These are phyloP conservation scores for Aspergillus sp. DNA, from an alignment of 2,329 filamentous ascomycete species.

Conservation along the genomic window DNA sequence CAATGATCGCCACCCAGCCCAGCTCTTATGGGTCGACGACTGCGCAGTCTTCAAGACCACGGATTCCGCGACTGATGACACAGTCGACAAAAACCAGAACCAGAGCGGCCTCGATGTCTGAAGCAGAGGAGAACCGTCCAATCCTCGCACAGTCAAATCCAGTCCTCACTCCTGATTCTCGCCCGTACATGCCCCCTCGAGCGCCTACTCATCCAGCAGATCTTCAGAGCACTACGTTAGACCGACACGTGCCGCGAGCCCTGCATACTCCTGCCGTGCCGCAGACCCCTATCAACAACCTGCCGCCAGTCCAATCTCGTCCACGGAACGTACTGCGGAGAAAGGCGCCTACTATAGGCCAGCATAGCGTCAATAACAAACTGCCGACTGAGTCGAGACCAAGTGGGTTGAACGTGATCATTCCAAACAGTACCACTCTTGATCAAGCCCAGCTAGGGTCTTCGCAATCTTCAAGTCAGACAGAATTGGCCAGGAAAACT, in stretches of 20 bases:
- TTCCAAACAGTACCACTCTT: conserved; percentile 23
- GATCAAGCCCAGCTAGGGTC: conserved; percentile 17
- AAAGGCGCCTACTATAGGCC: conserved; percentile 43
- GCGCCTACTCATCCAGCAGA: conserved; percentile 25
- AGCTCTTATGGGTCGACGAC: conserved; percentile 15
- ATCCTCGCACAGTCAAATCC: conserved; percentile 21
- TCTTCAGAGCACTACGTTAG: conserved; percentile 5
- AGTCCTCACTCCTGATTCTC: conserved; percentile 24
- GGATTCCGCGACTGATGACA: conserved; percentile 27
- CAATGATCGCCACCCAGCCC: conserved; percentile 22
- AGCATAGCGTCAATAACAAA: conserved; percentile 26
- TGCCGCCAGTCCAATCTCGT: conserved; percentile 23
- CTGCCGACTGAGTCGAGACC: conserved; percentile 11
- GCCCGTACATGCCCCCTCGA: conserved; percentile 31
- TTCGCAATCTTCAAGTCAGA: conserved; percentile 14
- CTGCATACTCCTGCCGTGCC: conserved; percentile 9
- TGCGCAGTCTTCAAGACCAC: conserved; percentile 25
- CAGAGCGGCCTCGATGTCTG: conserved; percentile 31
- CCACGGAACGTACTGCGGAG: conserved; percentile 43
- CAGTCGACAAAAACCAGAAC: conserved; percentile 19
- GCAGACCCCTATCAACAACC: conserved; percentile 16
- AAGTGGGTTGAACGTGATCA: conserved; percentile 34
- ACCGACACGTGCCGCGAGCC: conserved; percentile 6
- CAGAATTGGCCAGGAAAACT: conserved; percentile 11
- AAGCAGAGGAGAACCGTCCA: conserved; percentile 23